These are phyloP conservation scores for Nannochloris sp. DNA, from an alignment of 139 green algal genomes.

Conservation along the genomic window DNA sequence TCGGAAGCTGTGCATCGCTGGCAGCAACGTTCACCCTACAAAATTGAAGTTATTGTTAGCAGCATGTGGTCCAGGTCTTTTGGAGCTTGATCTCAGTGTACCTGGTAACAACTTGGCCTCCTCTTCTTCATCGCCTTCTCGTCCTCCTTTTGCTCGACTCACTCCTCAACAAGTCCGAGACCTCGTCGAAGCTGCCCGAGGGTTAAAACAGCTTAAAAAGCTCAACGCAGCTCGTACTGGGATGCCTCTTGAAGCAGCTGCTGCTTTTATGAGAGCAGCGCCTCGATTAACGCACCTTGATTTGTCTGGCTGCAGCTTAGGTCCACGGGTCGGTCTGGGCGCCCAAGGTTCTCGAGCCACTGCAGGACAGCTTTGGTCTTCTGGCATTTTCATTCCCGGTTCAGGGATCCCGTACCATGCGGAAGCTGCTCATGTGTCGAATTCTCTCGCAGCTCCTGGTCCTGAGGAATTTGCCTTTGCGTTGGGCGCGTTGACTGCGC, in stretches of 20 bases:
- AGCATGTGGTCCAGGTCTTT: conserved; percentile 1
- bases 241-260: conserved; percentile 2
- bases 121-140: background rate
- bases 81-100: conserved; percentile 1
- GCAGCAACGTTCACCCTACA: conserved; percentile 1
- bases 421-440: background rate
- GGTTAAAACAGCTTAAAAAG: conserved; percentile 2
- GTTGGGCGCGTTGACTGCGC: background rate
- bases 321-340: background rate
- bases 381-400: conserved; percentile 6
- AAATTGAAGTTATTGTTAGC: conserved; percentile 14
- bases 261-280: conserved; percentile 6
- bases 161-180: background rate
- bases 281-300: background rate
- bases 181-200: conserved; percentile 1
- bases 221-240: background rate
- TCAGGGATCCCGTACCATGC: background rate
- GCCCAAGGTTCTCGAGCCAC: background rate
- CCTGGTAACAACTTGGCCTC: background rate
- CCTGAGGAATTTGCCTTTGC: background rate
- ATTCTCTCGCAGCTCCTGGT: conserved; percentile 4
- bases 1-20: conserved; percentile 1
- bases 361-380: conserved; percentile 1
- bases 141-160: conserved; percentile 1
- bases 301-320: conserved; percentile 4